These are phyloP conservation scores for Ophiostoma quercus DNA, from an alignment of 2,329 filamentous ascomycete species.

Conservation along the genomic window DNA sequence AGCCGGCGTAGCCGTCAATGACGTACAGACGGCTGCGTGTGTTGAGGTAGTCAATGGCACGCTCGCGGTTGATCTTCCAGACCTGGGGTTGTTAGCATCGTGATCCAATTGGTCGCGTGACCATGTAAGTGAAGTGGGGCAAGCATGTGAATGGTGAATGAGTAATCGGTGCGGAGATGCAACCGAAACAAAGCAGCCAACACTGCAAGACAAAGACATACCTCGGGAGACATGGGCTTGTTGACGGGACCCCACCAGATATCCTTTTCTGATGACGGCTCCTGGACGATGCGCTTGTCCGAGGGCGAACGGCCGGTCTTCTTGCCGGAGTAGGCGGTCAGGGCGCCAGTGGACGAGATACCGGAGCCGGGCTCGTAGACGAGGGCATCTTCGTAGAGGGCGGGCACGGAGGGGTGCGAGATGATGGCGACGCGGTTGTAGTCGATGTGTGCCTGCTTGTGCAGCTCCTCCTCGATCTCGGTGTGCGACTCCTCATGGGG, in stretches of 20 bases:
- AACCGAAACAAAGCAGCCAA: neutral
- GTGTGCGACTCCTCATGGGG: conserved; percentile 77
- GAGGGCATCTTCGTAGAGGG: conserved; percentile 97
- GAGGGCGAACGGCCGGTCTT: conserved; percentile 96
- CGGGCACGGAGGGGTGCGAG: conserved; percentile 89
- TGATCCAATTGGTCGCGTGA: neutral
- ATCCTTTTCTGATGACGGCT: conserved; percentile 79
- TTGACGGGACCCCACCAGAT: conserved; percentile 99
- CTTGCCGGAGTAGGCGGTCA: conserved; percentile 95
- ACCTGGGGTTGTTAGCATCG: conserved; percentile 54
- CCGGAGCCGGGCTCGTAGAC: conserved; percentile 95
- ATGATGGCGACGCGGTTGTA: conserved; percentile 96
- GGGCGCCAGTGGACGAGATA: conserved; percentile 89
- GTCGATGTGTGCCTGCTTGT: conserved; percentile 97
- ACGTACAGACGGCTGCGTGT: conserved; percentile 98
- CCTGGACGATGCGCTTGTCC: conserved; percentile 96
- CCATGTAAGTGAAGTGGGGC: neutral
- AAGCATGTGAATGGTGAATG: conserved; percentile 14
- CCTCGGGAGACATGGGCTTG: conserved; percentile 96
- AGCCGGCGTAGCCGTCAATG: conserved; percentile 92
- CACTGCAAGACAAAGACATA: conserved; percentile 48
- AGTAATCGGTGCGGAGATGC: conserved; percentile 5
- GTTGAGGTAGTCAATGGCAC: conserved; percentile 98
- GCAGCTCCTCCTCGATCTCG: conserved; percentile 92
- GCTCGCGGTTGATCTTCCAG: conserved; percentile 99